Conservation (phyloP, 1,284 basidiomycete genomes). For the Austropuccinia psidii region DNA sequence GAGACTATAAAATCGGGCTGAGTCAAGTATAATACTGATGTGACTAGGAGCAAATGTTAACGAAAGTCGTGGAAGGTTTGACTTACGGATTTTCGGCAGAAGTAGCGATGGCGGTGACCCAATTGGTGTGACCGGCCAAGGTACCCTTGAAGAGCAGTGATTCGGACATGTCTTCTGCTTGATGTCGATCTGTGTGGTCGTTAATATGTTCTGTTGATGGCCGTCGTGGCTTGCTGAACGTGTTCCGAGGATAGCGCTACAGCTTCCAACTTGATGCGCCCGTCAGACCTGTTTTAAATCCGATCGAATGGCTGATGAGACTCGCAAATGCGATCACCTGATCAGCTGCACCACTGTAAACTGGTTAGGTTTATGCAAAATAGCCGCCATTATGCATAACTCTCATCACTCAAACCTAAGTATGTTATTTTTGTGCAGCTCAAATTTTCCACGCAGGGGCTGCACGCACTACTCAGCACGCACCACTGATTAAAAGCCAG, state of each 20-base stretch:
- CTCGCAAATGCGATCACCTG: constrained; percentile 6
- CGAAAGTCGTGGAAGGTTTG: background rate
- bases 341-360: background rate
- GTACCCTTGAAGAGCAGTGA: constrained; percentile 69
- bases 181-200: background rate
- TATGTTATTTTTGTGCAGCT: too few relatives aligned
- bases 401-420: background rate
- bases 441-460: background rate
- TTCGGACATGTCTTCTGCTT: constrained; percentile 59
- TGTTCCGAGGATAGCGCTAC: too few relatives aligned
- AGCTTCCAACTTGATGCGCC: too few relatives aligned
- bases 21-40: background rate
- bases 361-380: constrained; percentile 23
- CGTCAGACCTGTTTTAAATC: too few relatives aligned
- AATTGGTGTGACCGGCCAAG: constrained; percentile 89
- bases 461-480: background rate
- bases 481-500: background rate
- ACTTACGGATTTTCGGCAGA: constrained; percentile 38
- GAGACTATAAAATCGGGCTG: too few relatives aligned
- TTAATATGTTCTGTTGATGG: background rate
- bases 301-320: too few relatives aligned
- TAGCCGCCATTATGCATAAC: background rate
- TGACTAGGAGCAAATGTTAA: background rate
- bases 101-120: constrained; percentile 52
- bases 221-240: too few relatives aligned